These are phyloP conservation scores for Pulveroboletus sp. DNA, from an alignment of 768 basidiomycete species.

Conservation along the genomic window DNA sequence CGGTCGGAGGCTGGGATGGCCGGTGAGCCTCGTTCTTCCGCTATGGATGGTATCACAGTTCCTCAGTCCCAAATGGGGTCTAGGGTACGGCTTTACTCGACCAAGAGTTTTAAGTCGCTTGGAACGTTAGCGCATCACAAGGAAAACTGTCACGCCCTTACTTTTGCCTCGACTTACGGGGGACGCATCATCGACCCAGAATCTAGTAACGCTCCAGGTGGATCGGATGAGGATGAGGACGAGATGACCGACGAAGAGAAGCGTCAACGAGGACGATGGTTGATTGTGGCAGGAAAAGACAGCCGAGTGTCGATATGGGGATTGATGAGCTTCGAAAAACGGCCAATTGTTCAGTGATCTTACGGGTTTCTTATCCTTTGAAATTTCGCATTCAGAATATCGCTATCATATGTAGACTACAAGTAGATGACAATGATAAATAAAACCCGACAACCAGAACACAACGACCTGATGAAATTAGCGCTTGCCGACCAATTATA, in stretches of 20 bases:
- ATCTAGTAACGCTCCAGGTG: background rate
- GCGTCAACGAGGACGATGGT: slow-evolving; percentile 50
- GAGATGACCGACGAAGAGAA: slow-evolving; percentile 45
- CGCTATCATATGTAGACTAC: slow-evolving; percentile 15
- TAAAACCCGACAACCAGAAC: background rate
- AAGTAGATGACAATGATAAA: slow-evolving; percentile 18
- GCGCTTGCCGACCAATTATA: slow-evolving; percentile 4
- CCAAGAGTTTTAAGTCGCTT: slow-evolving; percentile 73
- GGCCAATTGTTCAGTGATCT: background rate
- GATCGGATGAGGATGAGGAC: slow-evolving; percentile 36
- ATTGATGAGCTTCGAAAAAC: slow-evolving; percentile 39
- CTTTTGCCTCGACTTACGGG: slow-evolving; percentile 48
- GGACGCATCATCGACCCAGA: slow-evolving; percentile 8
- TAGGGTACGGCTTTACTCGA: slow-evolving; percentile 81
- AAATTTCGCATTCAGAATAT: background rate
- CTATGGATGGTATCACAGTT: background rate
- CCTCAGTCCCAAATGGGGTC: background rate
- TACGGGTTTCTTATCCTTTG: background rate
- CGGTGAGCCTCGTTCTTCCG: slow-evolving; percentile 46
- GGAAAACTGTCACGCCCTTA: slow-evolving; percentile 64
- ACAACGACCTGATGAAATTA: background rate
- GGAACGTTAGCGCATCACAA: slow-evolving; percentile 85
- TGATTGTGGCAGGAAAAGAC: slow-evolving; percentile 64
- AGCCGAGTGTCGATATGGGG: slow-evolving; percentile 69
- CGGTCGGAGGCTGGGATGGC: slow-evolving; percentile 93